Conservation (phyloP, 331 rosid species). For the Rhamnella rubrinervis region DNA sequence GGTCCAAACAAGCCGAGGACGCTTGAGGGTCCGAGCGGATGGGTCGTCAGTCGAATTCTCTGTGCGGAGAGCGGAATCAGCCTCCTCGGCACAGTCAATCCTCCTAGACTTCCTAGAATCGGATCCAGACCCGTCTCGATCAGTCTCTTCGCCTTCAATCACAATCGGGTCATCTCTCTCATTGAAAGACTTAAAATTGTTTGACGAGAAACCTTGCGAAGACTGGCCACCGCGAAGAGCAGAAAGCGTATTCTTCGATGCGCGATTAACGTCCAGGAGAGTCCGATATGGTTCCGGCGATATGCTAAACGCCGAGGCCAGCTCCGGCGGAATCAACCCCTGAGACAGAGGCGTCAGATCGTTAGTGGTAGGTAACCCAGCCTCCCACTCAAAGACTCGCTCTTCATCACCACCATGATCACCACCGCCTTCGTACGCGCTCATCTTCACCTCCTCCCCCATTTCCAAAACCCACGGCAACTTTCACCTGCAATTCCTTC, state of each 20-base stretch:
- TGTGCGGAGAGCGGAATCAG: conserved; percentile 52
- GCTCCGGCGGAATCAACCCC: conserved; percentile 64
- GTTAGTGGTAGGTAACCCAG: conserved; percentile 57
- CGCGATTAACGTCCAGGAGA: conserved; percentile 65
- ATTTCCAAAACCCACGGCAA: conserved; percentile 22
- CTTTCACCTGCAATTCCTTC: not conserved
- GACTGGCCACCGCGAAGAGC: conserved; percentile 45
- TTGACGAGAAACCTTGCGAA: conserved; percentile 51
- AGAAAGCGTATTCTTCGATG: conserved; percentile 64
- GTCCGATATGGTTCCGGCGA: conserved; percentile 65
- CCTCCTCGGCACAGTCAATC: conserved; percentile 59
- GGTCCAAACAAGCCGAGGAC: conserved; percentile 88
- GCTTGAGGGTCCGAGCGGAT: conserved; percentile 50
- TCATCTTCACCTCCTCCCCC: conserved; percentile 82
- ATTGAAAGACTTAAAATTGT: conserved; percentile 33
- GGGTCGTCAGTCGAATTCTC: conserved; percentile 43
- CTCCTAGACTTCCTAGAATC: conserved; percentile 59
- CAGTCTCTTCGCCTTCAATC: conserved; percentile 43
- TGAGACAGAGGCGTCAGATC: conserved; percentile 78
- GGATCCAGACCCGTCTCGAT: conserved; percentile 56
- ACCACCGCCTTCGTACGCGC: conserved; percentile 34
- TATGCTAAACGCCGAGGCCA: conserved; percentile 86
- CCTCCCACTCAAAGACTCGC: conserved; percentile 74
- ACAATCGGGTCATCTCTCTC: conserved; percentile 35
- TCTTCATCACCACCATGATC: conserved; percentile 29